These are phyloP conservation scores for Pseudogymnoascus sp. DNA, from an alignment of 2,329 filamentous ascomycete genomes.

Conservation along the genomic window DNA sequence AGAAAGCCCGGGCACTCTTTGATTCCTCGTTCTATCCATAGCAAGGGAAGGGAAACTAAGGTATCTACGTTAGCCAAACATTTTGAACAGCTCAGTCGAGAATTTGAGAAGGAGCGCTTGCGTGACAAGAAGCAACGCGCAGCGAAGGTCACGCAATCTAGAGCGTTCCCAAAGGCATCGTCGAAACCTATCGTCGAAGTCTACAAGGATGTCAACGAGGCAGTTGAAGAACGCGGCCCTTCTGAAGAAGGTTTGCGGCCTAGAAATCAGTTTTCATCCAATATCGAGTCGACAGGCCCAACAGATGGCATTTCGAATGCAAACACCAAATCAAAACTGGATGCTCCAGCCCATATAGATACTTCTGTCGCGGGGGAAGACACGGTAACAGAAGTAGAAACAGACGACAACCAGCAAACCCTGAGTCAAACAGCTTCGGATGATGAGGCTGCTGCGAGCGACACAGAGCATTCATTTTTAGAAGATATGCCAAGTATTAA, in stretches of 20 bases:
- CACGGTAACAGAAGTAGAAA: slow-evolving; percentile 34
- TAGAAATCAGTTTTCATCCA: slow-evolving; percentile 16
- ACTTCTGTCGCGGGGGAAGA: slow-evolving; percentile 26
- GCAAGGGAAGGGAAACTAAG: slow-evolving; percentile 63
- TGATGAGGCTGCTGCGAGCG: slow-evolving; percentile 62
- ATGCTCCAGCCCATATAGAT: slow-evolving; percentile 21
- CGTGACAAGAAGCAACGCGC: slow-evolving; percentile 77
- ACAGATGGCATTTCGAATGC: background rate
- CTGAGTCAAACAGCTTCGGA: slow-evolving; percentile 59
- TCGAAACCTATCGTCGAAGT: slow-evolving; percentile 96
- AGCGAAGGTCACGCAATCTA: slow-evolving; percentile 65
- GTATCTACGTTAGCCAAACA: slow-evolving; percentile 91
- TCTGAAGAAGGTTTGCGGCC: slow-evolving; percentile 52
- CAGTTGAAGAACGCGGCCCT: slow-evolving; percentile 72
- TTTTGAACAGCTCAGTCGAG: slow-evolving; percentile 92
- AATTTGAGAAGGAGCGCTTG: slow-evolving; percentile 91
- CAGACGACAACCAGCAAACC: slow-evolving; percentile 39
- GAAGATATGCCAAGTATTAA: slow-evolving; percentile 62
- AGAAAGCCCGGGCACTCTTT: slow-evolving; percentile 60
- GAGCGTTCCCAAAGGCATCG: slow-evolving; percentile 81
- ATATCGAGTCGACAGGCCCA: background rate
- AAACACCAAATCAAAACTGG: background rate
- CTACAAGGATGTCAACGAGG: slow-evolving; percentile 88
- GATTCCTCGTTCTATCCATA: slow-evolving; percentile 78
- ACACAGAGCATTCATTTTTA: slow-evolving; percentile 62